These are phyloP conservation scores for Phellopilus nigrolimitatus DNA, from an alignment of 1,284 basidiomycete species.

Conservation along the genomic window DNA sequence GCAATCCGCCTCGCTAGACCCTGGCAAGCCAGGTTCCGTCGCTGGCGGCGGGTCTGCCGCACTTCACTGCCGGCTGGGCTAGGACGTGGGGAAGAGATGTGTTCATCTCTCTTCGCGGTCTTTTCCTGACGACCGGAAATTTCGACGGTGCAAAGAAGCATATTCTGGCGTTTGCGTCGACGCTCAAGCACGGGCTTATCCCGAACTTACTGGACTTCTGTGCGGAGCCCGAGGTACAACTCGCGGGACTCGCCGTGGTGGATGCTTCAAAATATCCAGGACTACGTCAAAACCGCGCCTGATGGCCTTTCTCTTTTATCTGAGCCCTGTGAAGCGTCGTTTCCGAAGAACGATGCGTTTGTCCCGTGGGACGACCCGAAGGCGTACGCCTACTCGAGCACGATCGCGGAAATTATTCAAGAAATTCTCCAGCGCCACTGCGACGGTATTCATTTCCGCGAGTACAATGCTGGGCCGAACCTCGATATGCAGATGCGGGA, in stretches of 20 bases:
- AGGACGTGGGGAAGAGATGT: constrained; percentile 97
- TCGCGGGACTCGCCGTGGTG: constrained; percentile 95
- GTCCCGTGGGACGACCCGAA: constrained; percentile 85
- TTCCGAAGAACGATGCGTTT: constrained; percentile 93
- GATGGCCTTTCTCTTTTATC: constrained; percentile 79
- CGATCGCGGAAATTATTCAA: constrained; percentile 90
- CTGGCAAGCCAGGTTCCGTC: constrained; percentile 66
- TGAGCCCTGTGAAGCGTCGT: constrained; percentile 86
- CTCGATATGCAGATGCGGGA: constrained; percentile 95
- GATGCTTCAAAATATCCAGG: constrained; percentile 98
- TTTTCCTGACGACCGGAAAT: constrained; percentile 91
- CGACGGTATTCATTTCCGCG: constrained; percentile 88
- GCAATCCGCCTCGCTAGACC: constrained; percentile 81
- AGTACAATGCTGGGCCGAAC: constrained; percentile 94
- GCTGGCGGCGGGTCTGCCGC: constrained; percentile 90
- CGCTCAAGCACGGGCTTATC: constrained; percentile 84
- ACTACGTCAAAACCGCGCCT: constrained; percentile 83
- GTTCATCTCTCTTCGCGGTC: constrained; percentile 87
- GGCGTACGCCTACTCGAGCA: constrained; percentile 79
- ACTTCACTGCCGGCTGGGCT: constrained; percentile 89
- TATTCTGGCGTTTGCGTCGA: constrained; percentile 86
- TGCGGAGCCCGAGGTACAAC: constrained; percentile 84
- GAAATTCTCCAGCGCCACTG: constrained; percentile 96
- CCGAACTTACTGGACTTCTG: constrained; percentile 90
- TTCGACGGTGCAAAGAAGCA: constrained; percentile 81